Evolutionary conservation across 495 filamentous ascomycete species (phyloP).

Genomic region (Penicillium daleae): DNA sequence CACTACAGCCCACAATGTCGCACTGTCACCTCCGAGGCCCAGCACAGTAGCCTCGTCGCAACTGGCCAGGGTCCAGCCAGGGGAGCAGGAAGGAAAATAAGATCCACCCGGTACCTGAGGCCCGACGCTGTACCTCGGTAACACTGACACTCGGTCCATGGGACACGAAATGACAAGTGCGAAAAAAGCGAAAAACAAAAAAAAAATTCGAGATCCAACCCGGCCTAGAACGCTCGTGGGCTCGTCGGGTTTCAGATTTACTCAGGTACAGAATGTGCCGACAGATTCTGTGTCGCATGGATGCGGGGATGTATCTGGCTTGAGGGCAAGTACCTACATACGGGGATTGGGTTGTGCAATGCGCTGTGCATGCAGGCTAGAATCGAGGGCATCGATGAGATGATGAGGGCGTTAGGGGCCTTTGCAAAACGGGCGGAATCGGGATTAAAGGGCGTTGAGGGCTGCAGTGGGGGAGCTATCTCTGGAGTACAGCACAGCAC

Average conservation of each 20-base stretch:
- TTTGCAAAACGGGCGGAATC: background rate
- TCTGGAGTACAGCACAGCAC: background rate
- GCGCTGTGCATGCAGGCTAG: background rate
- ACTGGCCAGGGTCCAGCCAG: background rate
- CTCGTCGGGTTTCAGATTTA: constrained; percentile 9
- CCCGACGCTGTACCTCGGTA: constrained; percentile 6
- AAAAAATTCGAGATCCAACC: constrained; percentile 2
- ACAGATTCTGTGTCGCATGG: background rate
- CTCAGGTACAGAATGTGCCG: background rate
- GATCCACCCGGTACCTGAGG: constrained; percentile 19
- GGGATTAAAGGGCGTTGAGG: background rate
- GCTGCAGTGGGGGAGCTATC: background rate
- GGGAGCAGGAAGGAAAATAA: background rate
- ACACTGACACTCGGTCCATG: background rate
- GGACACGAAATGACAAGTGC: background rate
- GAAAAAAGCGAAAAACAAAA: background rate
- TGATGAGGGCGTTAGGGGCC: too few relatives aligned
- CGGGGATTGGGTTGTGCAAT: background rate
- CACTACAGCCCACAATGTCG: background rate
- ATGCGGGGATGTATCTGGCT: background rate
- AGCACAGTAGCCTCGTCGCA: background rate
- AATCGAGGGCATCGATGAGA: background rate
- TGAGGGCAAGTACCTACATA: background rate
- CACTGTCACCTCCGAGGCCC: background rate
- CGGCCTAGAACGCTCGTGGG: background rate